Evolutionary conservation across 2,329 filamentous ascomycete genomes (phyloP).

Genomic region (Aspergillus sp.): DNA sequence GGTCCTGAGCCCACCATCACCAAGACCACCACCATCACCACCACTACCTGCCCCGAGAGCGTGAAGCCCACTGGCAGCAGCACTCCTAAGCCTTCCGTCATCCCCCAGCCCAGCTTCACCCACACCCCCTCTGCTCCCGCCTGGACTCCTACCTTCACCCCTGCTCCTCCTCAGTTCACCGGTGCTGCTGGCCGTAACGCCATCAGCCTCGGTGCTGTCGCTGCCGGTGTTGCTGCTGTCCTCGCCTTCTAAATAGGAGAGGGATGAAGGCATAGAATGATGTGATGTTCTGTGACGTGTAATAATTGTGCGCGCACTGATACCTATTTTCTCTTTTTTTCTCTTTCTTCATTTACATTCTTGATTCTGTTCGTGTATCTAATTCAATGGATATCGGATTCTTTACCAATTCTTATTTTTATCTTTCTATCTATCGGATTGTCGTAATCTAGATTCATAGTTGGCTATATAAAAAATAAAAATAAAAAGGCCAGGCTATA

Average conservation of each 20-base stretch:
- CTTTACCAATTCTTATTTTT: neutral
- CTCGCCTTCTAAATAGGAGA: slow-evolving; percentile 33
- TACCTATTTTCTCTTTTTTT: slow-evolving; percentile 6
- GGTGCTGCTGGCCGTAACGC: slow-evolving; percentile 35
- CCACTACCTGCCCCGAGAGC: slow-evolving; percentile 12
- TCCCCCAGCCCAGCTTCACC: neutral
- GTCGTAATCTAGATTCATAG: neutral
- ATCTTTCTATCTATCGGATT: neutral
- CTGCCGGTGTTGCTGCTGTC: slow-evolving; percentile 35
- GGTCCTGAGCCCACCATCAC: slow-evolving; percentile 13
- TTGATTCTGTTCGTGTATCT: slow-evolving; percentile 14
- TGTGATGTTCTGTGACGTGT: slow-evolving; percentile 2
- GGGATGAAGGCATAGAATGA: neutral
- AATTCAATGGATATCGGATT: slow-evolving; percentile 10
- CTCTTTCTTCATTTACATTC: neutral
- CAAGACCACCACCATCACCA: slow-evolving; percentile 16
- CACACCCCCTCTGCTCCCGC: slow-evolving; percentile 10
- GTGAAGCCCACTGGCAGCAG: slow-evolving; percentile 16
- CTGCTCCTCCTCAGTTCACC: slow-evolving; percentile 26
- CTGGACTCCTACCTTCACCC: slow-evolving; percentile 15
- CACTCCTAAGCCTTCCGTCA: slow-evolving; percentile 8
- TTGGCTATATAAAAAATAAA: neutral
- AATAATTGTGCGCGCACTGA: slow-evolving; percentile 2
- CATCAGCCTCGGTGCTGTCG: slow-evolving; percentile 36
- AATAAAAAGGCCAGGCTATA: too few species aligned